These are phyloP conservation scores for Geotrichum restrictum DNA, from an alignment of 1,139 yeast genomes.

Conservation along the genomic window DNA sequence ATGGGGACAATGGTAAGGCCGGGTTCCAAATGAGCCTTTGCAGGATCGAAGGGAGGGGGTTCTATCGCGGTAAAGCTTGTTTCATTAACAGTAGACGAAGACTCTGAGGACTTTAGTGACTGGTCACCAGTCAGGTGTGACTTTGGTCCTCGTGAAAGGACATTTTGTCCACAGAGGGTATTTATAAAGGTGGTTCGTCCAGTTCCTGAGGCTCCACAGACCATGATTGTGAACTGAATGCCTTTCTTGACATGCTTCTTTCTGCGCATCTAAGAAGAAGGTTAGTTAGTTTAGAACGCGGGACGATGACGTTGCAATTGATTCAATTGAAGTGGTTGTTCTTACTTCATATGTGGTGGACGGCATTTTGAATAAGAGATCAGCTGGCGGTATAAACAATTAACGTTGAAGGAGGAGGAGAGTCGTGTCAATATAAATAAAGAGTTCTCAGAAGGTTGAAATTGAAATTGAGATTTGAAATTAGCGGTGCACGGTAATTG, in stretches of 20 bases:
- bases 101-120: background rate
- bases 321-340: too few species aligned
- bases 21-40: constrained; percentile 46
- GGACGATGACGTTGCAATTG: background rate
- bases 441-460: too few species aligned
- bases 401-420: too few species aligned
- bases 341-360: constrained; percentile 4
- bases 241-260: constrained; percentile 80
- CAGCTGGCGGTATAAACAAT: background rate
- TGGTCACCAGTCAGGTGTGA: background rate
- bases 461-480: too few species aligned
- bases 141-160: constrained; percentile 36
- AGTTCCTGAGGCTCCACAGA: constrained; percentile 68
- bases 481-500: too few species aligned
- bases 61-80: background rate
- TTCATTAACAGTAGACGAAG: constrained; percentile 8
- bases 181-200: constrained; percentile 80
- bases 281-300: too few species aligned
- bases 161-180: constrained; percentile 79
- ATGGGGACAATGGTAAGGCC: constrained; percentile 48
- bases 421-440: too few species aligned
- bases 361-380: constrained; percentile 1
- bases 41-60: constrained; percentile 36
- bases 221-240: constrained; percentile 71
- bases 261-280: constrained; percentile 47